A percentile compares a stretch with the other conserved stretches of the same genome.
Conservation (phyloP, 768 basidiomycete species). For the Auricularia auricula-judae region DNA sequence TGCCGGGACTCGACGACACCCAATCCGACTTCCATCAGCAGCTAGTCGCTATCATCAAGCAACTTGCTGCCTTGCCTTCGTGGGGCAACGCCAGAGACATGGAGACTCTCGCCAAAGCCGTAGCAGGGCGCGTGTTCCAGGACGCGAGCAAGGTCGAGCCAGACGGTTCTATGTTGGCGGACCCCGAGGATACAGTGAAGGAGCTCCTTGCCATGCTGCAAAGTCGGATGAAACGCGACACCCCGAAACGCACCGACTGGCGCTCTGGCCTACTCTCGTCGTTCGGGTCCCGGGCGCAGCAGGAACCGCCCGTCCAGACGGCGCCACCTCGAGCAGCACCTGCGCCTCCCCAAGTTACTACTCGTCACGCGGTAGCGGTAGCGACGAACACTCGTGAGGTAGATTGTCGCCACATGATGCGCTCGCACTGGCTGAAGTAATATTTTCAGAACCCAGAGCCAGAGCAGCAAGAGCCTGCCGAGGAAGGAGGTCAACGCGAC, state of each 20-base stretch:
- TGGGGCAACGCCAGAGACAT: constrained; percentile 69
- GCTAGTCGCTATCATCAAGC: constrained; percentile 28
- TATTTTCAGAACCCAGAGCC: background rate
- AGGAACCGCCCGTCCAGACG: constrained; percentile 1
- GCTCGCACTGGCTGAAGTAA: background rate
- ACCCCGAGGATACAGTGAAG: constrained; percentile 12
- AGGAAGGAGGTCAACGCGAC: constrained; percentile 25
- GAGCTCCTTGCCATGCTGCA: constrained; percentile 16
- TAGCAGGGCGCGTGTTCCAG: constrained; percentile 32
- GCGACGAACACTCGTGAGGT: background rate
- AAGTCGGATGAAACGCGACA: constrained; percentile 5
- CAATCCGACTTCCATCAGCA: constrained; percentile 22
- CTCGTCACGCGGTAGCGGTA: background rate
- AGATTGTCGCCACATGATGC: background rate
- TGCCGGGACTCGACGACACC: constrained; percentile 23
- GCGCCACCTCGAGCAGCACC: background rate
- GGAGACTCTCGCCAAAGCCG: constrained; percentile 37
- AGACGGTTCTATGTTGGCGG: constrained; percentile 14
- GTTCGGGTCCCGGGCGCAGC: too few relatives aligned
- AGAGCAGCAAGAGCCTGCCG: background rate
- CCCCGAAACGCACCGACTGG: background rate
- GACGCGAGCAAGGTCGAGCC: constrained; percentile 6
- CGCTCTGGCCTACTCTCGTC: background rate
- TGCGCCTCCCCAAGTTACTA: background rate
- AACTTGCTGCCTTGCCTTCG: constrained; percentile 34